phyloP scores from a whole-genome alignment of 495 filamentous ascomycete genomes.

The Talaromyces adpressus region DNA sequence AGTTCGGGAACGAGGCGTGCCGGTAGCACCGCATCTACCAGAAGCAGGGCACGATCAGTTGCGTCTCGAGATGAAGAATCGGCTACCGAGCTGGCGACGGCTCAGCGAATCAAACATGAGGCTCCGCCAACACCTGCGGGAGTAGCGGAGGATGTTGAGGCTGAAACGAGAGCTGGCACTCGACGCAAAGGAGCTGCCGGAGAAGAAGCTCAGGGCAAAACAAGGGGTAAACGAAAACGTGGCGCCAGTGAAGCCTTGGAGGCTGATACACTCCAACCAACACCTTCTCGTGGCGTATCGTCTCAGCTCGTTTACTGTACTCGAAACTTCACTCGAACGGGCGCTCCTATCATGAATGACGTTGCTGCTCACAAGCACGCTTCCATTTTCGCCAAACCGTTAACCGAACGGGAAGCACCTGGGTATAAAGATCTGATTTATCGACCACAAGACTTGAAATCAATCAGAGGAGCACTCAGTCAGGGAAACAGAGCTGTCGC shows the following conservation, averaged over 20 bases:
- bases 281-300: slow-evolving; percentile 27
- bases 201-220: slow-evolving; percentile 25
- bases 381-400: slow-evolving; percentile 75
- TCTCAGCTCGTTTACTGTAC: slow-evolving; percentile 59
- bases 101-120: slow-evolving; percentile 59
- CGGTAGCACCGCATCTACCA: slow-evolving; percentile 47
- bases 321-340: slow-evolving; percentile 71
- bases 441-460: slow-evolving; percentile 82
- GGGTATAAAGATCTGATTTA: slow-evolving; percentile 84
- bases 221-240: slow-evolving; percentile 33
- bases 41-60: slow-evolving; percentile 53
- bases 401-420: slow-evolving; percentile 77
- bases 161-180: slow-evolving; percentile 39
- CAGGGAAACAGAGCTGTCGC: slow-evolving; percentile 70
- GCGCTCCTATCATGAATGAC: slow-evolving; percentile 73
- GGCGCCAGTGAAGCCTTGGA: slow-evolving; percentile 30
- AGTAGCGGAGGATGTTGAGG: slow-evolving; percentile 25
- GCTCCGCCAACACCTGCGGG: slow-evolving; percentile 49
- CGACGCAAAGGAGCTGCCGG: slow-evolving; percentile 35
- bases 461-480: slow-evolving; percentile 69
- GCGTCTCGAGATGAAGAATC: slow-evolving; percentile 49
- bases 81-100: slow-evolving; percentile 37
- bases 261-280: slow-evolving; percentile 21
- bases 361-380: slow-evolving; percentile 81
- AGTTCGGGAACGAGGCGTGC: slow-evolving; percentile 32